phyloP scores from a whole-genome alignment of 768 basidiomycete genomes.

The Agaricus blazei region DNA sequence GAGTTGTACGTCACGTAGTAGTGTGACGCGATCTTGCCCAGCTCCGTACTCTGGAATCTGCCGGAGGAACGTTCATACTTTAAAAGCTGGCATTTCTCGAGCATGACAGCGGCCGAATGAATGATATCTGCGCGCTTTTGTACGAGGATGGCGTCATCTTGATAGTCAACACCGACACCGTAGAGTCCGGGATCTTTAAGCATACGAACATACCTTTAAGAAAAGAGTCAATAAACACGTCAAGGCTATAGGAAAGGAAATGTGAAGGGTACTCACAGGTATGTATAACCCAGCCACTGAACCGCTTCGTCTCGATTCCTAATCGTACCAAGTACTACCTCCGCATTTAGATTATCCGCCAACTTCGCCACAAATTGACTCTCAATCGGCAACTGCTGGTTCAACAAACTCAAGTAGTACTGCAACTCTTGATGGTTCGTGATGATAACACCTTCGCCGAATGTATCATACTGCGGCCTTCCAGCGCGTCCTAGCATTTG shows the following conservation, averaged over 20 bases:
- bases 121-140: constrained; percentile 94
- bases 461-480: constrained; percentile 95
- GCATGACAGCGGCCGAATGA: constrained; percentile 87
- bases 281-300: background rate
- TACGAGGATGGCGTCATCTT: constrained; percentile 24
- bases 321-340: constrained; percentile 47
- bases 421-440: constrained; percentile 97
- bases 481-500: constrained; percentile 99
- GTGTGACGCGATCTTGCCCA: constrained; percentile 91
- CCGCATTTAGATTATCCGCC: constrained; percentile 95
- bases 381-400: constrained; percentile 97
- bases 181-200: background rate
- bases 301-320: too few species aligned
- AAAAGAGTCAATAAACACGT: background rate
- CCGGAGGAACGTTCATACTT: constrained; percentile 91
- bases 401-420: constrained; percentile 92
- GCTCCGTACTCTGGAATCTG: constrained; percentile 87
- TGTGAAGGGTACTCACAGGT: background rate
- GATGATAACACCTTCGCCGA: constrained; percentile 96
- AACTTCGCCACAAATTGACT: constrained; percentile 89
- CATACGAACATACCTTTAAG: background rate
- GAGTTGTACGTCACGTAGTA: constrained; percentile 94
- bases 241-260: background rate
- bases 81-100: constrained; percentile 92
- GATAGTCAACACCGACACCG: background rate